Base-by-base conservation (phyloP, 2,329 filamentous ascomycete genomes). In the Neurospora crassa region DNA sequence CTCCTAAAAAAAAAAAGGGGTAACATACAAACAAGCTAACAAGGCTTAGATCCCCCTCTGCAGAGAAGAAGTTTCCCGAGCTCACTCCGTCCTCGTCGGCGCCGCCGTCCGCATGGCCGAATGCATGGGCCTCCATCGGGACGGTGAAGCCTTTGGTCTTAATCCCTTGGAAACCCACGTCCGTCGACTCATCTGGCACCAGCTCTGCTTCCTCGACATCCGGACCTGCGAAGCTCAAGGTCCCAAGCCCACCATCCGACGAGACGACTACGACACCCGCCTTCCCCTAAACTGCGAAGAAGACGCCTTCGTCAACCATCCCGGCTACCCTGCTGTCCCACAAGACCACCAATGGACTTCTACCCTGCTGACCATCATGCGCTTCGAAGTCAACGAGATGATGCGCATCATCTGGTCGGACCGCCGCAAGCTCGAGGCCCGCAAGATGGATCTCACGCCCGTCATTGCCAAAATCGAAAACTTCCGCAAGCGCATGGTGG, bases 161-260 rank as follows among this genome's bases (percentile, higher is more conserved):
- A 87, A 85, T 2, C 86, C 91, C 0, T 81, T 93, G 2, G 91
- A 94, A 75, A 89, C 88, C 0, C 91, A 94, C 70, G 84, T 93
- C 3, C 87, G 91, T 14, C 87, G 91, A 5, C 81, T 93, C 47
- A 84, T 93, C 42, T 94, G 91, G 92, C 90, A 93, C 77, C 91
- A 94, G 76, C 84, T 94, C 24, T 93, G 90, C 79, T 92, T 92
- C 78, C 83, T 94, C 10, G 92, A 94, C 77, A 86, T 93, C 71
- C 85, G 91, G 47, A 93, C 91, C 0, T 92, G 89, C 76, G 91
- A 94, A 79, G 88, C 89, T 1, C 91, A 92, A 73, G 92, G 91
- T 0, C 91, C 91, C 10, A 85, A 89, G 34, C 90, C 90, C 0
- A 86, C 88, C 69, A 92, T 94, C 70, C 86, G 90, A n/a, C 84